These are phyloP conservation scores for Blepharisma undulans DNA, from an alignment of 169 alveolate genomes.

Conservation along the genomic window DNA sequence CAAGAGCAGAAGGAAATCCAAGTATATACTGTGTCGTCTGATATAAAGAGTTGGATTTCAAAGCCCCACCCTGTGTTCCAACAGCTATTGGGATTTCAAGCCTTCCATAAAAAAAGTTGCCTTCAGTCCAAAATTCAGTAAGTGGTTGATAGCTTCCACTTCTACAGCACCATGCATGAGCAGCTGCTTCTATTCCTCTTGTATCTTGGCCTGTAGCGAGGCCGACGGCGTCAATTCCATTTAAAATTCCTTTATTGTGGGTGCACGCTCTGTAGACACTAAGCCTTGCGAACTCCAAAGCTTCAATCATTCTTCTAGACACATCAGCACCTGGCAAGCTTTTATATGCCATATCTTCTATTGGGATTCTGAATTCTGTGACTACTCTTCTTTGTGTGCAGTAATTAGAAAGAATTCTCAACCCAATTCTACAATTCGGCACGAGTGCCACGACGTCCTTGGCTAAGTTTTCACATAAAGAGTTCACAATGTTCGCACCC, in stretches of 20 bases:
- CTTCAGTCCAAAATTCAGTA: constrained; percentile 61
- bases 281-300: constrained; percentile 75
- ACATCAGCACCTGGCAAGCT: constrained; percentile 74
- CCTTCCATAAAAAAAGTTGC: constrained; percentile 64
- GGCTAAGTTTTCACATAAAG: constrained; percentile 78
- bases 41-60: constrained; percentile 74
- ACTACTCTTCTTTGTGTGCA: constrained; percentile 77
- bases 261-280: constrained; percentile 85
- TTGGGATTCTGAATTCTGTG: constrained; percentile 71
- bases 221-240: constrained; percentile 88
- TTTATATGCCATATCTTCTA: constrained; percentile 70
- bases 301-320: constrained; percentile 77
- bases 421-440: constrained; percentile 68
- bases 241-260: constrained; percentile 88
- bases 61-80: constrained; percentile 87
- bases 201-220: constrained; percentile 87
- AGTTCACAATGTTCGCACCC: constrained; percentile 88
- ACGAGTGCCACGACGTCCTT: constrained; percentile 54
- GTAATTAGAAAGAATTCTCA: constrained; percentile 79
- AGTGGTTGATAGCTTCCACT: constrained; percentile 74
- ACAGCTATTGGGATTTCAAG: constrained; percentile 84
- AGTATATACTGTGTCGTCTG: constrained; percentile 58
- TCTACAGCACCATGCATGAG: constrained; percentile 83
- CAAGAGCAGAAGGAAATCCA: constrained; percentile 74
- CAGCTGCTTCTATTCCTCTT: constrained; percentile 85